These are phyloP conservation scores for Aspergillus affinis DNA, from an alignment of 495 filamentous ascomycete genomes.

Conservation along the genomic window DNA sequence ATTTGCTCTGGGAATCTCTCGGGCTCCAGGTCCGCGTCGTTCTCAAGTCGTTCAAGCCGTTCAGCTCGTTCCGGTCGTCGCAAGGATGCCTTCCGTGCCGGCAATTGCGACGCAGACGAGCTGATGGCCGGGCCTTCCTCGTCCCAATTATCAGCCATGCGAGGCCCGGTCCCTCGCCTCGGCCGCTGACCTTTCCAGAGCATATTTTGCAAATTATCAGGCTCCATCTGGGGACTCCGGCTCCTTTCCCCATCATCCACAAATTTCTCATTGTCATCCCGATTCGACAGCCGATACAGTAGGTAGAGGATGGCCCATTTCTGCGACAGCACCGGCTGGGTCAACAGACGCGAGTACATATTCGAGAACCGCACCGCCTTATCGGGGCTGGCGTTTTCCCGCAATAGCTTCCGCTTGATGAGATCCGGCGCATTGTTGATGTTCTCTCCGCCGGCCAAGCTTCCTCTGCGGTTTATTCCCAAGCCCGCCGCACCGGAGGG, in stretches of 20 bases:
- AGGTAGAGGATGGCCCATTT: slow-evolving; percentile 97
- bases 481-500: slow-evolving; percentile 22
- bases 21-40: slow-evolving; percentile 17
- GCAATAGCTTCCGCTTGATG: slow-evolving; percentile 82
- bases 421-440: slow-evolving; percentile 89
- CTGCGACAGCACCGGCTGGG: slow-evolving; percentile 85
- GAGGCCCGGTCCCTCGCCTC: slow-evolving; percentile 20
- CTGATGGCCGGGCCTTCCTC: slow-evolving; percentile 46
- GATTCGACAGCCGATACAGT: slow-evolving; percentile 75
- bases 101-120: slow-evolving; percentile 45
- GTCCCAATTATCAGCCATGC: slow-evolving; percentile 34
- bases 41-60: slow-evolving; percentile 1
- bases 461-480: slow-evolving; percentile 32
- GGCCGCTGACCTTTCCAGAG: slow-evolving; percentile 29
- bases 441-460: slow-evolving; percentile 45
- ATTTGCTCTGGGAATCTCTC: slow-evolving; percentile 10
- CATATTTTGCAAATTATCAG: slow-evolving; percentile 38
- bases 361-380: slow-evolving; percentile 87
- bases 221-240: slow-evolving; percentile 42
- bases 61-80: slow-evolving; percentile 25
- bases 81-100: slow-evolving; percentile 30
- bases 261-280: slow-evolving; percentile 33
- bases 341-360: slow-evolving; percentile 80
- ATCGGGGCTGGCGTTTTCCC: slow-evolving; percentile 71
- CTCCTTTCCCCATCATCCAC: slow-evolving; percentile 31